phyloP scores from a whole-genome alignment of 2,329 filamentous ascomycete genomes.

The Venturia aucupariae region DNA sequence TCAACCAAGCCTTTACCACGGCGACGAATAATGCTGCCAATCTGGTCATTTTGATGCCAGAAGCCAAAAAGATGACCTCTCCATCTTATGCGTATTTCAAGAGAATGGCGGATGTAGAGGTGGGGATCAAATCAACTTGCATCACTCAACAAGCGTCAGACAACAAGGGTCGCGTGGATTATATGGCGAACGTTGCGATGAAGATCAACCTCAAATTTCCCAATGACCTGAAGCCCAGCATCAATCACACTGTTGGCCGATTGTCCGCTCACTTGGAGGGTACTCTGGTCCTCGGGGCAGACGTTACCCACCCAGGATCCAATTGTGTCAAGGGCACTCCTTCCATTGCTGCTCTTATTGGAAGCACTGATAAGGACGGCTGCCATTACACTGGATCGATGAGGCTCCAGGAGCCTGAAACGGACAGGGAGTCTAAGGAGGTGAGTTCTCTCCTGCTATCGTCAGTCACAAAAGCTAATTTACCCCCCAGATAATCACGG shows the following conservation, averaged over 20 bases:
- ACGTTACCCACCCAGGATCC: constrained; percentile 33
- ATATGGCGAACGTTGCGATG: constrained; percentile 21
- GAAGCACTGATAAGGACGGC: constrained; percentile 25
- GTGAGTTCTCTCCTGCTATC: not conserved
- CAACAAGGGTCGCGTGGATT: too few relatives aligned
- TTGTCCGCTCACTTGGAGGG: too few relatives aligned
- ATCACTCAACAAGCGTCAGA: too few relatives aligned
- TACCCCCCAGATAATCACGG: not conserved
- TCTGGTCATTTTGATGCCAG: too few relatives aligned
- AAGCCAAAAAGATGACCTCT: too few relatives aligned
- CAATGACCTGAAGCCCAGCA: not conserved
- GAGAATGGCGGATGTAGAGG: too few relatives aligned
- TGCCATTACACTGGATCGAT: constrained; percentile 23
- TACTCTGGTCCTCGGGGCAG: constrained; percentile 34
- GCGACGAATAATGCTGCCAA: too few relatives aligned
- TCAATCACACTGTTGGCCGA: constrained; percentile 17
- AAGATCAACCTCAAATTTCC: constrained; percentile 24
- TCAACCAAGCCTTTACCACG: too few relatives aligned
- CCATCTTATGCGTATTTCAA: too few relatives aligned
- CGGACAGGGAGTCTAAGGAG: not conserved
- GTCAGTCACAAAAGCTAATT: not conserved
- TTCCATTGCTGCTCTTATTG: constrained; percentile 35
- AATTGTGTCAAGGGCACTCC: constrained; percentile 22
- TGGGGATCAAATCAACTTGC: too few relatives aligned
- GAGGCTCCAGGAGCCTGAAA: constrained; percentile 8